Evolutionary conservation across 2,329 filamentous ascomycete genomes (phyloP).

Genomic region (Colletotrichum truncatum): DNA sequence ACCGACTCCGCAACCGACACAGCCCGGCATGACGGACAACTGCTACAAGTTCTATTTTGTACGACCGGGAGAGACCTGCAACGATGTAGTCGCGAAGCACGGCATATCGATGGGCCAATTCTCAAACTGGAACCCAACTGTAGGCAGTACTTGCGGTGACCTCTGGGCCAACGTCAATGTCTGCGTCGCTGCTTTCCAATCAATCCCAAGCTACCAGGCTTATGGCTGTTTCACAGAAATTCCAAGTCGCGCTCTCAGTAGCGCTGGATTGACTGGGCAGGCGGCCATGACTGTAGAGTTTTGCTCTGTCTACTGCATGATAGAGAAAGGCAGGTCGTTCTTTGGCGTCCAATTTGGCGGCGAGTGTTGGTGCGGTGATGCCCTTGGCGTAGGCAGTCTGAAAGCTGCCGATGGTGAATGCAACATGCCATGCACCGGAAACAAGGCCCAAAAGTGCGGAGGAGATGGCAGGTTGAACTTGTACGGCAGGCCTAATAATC

Average conservation of each 20-base stretch:
- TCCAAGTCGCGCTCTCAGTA: not conserved
- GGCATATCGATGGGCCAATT: constrained; percentile 37
- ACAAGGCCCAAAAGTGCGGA: too few relatives aligned
- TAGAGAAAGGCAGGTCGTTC: too few relatives aligned
- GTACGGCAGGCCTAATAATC: too few relatives aligned
- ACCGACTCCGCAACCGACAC: not conserved
- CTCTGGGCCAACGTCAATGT: not conserved
- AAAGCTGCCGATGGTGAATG: too few relatives aligned
- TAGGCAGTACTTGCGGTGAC: not conserved
- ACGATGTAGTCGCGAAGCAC: constrained; percentile 32
- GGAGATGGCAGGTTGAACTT: too few relatives aligned
- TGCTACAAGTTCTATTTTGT: constrained; percentile 40
- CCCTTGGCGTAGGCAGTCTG: too few relatives aligned
- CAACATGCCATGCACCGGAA: too few relatives aligned
- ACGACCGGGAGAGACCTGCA: constrained; percentile 34
- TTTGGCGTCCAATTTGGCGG: too few relatives aligned
- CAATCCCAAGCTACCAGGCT: not conserved
- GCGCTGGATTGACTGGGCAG: not conserved
- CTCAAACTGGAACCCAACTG: not conserved
- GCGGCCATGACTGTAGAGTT: too few relatives aligned
- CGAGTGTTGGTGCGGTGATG: too few relatives aligned
- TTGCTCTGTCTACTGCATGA: too few relatives aligned
- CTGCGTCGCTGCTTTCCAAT: not conserved
- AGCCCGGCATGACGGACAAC: constrained; percentile 27
- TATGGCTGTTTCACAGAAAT: not conserved